Evolutionary conservation across 129 eudicot species (phyloP).

Genomic region (Apium graveolens): DNA sequence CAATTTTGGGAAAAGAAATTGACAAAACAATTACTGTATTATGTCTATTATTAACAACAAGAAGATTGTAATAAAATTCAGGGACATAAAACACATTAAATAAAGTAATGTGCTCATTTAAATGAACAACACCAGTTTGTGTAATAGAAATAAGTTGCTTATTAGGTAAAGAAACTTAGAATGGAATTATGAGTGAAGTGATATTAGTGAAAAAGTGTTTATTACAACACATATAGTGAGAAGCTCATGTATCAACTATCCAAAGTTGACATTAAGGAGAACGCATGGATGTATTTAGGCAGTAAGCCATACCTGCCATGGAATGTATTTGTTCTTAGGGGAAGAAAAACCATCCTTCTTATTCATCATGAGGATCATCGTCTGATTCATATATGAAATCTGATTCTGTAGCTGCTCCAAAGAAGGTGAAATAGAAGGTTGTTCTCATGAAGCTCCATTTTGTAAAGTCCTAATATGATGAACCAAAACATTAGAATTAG

Average conservation of each 20-base stretch:
- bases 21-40: neutral
- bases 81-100: neutral
- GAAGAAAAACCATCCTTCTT: neutral
- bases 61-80: neutral
- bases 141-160: neutral
- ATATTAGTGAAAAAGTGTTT: neutral
- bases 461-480: too few species aligned
- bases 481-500: too few species aligned
- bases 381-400: neutral
- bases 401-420: neutral
- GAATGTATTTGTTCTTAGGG: neutral
- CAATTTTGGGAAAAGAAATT: neutral
- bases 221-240: neutral
- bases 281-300: too few species aligned
- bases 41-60: neutral
- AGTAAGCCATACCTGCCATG: neutral
- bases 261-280: neutral
- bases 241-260: neutral
- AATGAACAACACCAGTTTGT: neutral
- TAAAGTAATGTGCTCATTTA: too few species aligned
- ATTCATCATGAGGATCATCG: neutral
- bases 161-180: neutral
- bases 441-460: too few species aligned
- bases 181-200: rapidly evolving
- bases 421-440: too few species aligned